These are phyloP conservation scores for Pyrus pyrifolia DNA, from an alignment of 306 rosid species.

Conservation along the genomic window DNA sequence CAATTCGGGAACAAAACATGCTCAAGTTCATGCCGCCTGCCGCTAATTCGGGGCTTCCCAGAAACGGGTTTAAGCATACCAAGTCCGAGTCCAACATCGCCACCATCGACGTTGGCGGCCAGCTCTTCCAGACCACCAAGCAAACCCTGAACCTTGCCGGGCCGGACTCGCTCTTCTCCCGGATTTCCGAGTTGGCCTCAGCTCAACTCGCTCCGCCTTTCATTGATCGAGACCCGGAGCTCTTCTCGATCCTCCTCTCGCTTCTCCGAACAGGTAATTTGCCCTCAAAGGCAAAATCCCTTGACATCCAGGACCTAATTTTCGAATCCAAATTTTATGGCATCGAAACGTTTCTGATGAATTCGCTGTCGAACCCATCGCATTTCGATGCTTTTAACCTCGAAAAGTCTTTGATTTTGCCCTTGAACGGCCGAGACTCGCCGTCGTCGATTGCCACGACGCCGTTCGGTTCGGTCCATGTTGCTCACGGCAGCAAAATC, in stretches of 20 bases:
- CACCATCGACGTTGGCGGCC: slow-evolving; percentile 80
- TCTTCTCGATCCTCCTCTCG: slow-evolving; percentile 74
- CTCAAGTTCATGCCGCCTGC: slow-evolving; percentile 38
- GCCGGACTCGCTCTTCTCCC: slow-evolving; percentile 44
- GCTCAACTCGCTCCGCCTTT: slow-evolving; percentile 29
- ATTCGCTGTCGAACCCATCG: slow-evolving; percentile 61
- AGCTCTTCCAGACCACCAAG: slow-evolving; percentile 77
- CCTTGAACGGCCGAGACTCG: slow-evolving; percentile 70
- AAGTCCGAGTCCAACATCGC: slow-evolving; percentile 47
- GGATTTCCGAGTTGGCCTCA: slow-evolving; percentile 25
- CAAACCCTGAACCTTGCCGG: slow-evolving; percentile 72
- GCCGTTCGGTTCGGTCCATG: slow-evolving; percentile 63
- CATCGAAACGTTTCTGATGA: slow-evolving; percentile 47
- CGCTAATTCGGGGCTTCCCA: slow-evolving; percentile 14
- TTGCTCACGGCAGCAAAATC: slow-evolving; percentile 84
- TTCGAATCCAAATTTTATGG: slow-evolving; percentile 74
- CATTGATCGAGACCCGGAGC: slow-evolving; percentile 81
- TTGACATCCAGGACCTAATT: slow-evolving; percentile 72
- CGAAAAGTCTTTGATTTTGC: slow-evolving; percentile 47
- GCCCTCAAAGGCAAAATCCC: slow-evolving; percentile 66
- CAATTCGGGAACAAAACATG: background rate
- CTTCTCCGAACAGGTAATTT: slow-evolving; percentile 87
- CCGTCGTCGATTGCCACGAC: slow-evolving; percentile 73
- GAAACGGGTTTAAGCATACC: slow-evolving; percentile 10
- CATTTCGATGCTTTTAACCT: slow-evolving; percentile 88